A percentile compares a stretch with the other conserved stretches of the same genome.
phyloP scores from a whole-genome alignment of 2,329 filamentous ascomycete genomes.

The Aspergillus transmontanensis region DNA sequence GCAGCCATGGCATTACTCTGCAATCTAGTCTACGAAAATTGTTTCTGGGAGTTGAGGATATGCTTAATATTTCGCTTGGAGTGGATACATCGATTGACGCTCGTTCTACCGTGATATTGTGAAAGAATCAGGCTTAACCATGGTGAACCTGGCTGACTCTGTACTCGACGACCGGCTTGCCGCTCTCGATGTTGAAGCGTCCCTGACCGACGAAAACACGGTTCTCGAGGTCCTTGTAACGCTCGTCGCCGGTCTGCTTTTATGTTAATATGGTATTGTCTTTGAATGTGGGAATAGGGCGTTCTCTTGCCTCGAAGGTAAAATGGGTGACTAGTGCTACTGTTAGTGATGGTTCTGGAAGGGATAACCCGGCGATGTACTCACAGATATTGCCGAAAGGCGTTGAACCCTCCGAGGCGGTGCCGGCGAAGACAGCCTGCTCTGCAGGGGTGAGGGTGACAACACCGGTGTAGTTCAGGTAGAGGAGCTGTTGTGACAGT shows the following conservation, averaged over 20 bases:
- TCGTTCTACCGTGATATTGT: neutral
- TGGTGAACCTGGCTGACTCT: constrained; percentile 42
- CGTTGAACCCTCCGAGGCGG: constrained; percentile 36
- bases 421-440: constrained; percentile 34
- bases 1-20: neutral
- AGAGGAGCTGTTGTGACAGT: constrained; percentile 32
- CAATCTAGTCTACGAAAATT: neutral
- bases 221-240: constrained; percentile 45
- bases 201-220: constrained; percentile 45
- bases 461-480: constrained; percentile 46
- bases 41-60: neutral
- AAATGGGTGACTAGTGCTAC: constrained; percentile 35
- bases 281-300: neutral
- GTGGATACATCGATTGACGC: neutral
- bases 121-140: constrained; percentile 14
- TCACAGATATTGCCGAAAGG: constrained; percentile 45
- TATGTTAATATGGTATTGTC: neutral
- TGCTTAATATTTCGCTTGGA: neutral
- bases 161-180: constrained; percentile 45
- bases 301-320: constrained; percentile 37
- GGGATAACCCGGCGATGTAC: constrained; percentile 15
- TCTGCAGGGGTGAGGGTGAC: constrained; percentile 38
- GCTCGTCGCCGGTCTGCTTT: constrained; percentile 43
- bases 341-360: constrained; percentile 8
- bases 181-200: constrained; percentile 42